phyloP scores from a whole-genome alignment of 352 stramenopile genomes.

The Lagenidium sp. region DNA sequence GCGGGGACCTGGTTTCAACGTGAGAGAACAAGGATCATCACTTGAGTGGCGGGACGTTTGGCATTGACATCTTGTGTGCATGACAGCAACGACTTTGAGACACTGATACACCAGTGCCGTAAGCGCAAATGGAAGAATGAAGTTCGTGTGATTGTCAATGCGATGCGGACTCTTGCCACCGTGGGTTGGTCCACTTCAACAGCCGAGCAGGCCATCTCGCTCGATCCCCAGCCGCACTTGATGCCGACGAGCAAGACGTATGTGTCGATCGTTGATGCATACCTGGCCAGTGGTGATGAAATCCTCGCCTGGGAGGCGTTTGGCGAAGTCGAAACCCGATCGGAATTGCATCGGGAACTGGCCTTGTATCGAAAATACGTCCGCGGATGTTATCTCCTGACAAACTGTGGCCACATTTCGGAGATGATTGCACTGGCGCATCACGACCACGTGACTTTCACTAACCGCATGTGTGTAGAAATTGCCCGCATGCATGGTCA shows the following conservation, averaged over 20 bases:
- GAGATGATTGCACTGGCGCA: constrained; percentile 36
- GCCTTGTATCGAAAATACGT: constrained; percentile 68
- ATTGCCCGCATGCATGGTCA: constrained; percentile 58
- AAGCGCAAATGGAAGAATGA: constrained; percentile 81
- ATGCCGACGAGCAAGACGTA: constrained; percentile 54
- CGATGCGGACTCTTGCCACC: constrained; percentile 36
- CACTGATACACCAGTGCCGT: constrained; percentile 70
- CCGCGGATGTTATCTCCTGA: constrained; percentile 51
- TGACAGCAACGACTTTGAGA: constrained; percentile 70
- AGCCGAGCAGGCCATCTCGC: background rate
- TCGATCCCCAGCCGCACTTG: constrained; percentile 39
- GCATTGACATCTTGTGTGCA: background rate
- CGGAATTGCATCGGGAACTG: constrained; percentile 29
- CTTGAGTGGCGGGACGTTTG: too few species aligned
- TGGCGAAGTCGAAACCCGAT: constrained; percentile 27
- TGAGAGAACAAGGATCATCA: too few species aligned
- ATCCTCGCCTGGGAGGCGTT: constrained; percentile 46
- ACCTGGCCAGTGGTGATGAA: constrained; percentile 56
- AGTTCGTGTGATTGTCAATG: constrained; percentile 41
- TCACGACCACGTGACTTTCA: constrained; percentile 43
- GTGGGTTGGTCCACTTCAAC: constrained; percentile 22
- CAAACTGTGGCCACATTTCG: constrained; percentile 45
- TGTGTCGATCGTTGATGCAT: constrained; percentile 66
- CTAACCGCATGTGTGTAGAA: constrained; percentile 53
- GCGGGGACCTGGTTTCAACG: too few species aligned